These are phyloP conservation scores for Xylariaceae sp. DNA, from an alignment of 2,329 filamentous ascomycete genomes.

Conservation along the genomic window DNA sequence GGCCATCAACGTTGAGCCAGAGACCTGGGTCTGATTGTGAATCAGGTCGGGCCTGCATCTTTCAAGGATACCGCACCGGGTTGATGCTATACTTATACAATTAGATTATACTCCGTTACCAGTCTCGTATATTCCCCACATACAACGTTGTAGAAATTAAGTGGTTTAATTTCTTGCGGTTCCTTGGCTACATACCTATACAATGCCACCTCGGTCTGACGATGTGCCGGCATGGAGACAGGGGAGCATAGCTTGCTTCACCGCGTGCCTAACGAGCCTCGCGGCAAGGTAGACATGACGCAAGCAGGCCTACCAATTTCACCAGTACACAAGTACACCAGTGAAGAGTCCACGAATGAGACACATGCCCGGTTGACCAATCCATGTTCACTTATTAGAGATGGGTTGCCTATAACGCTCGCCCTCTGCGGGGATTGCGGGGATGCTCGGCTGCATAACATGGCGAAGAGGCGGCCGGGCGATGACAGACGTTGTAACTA, in stretches of 20 bases:
- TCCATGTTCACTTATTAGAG: not conserved
- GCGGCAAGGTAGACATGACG: not conserved
- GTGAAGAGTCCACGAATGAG: not conserved
- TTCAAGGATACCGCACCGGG: not conserved
- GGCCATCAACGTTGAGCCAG: not conserved
- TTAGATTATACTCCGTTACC: not conserved
- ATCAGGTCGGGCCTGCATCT: not conserved
- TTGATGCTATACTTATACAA: not conserved
- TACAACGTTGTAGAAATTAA: not conserved
- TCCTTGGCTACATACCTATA: not conserved
- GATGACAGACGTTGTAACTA: too few species aligned
- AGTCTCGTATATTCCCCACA: not conserved
- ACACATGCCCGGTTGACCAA: not conserved
- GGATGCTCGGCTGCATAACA: not conserved
- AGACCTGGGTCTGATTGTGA: not conserved
- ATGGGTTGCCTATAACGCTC: not conserved
- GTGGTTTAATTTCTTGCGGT: not conserved
- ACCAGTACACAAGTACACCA: not conserved
- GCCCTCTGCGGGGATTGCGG: not conserved
- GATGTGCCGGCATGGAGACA: not conserved
- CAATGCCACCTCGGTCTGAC: not conserved
- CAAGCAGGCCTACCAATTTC: not conserved
- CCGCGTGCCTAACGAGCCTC: not conserved
- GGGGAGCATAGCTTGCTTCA: not conserved
- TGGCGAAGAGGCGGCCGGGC: too few species aligned